Base-by-base conservation (phyloP, 1,139 yeast genomes). In the Hyphopichia buzzinii region DNA sequence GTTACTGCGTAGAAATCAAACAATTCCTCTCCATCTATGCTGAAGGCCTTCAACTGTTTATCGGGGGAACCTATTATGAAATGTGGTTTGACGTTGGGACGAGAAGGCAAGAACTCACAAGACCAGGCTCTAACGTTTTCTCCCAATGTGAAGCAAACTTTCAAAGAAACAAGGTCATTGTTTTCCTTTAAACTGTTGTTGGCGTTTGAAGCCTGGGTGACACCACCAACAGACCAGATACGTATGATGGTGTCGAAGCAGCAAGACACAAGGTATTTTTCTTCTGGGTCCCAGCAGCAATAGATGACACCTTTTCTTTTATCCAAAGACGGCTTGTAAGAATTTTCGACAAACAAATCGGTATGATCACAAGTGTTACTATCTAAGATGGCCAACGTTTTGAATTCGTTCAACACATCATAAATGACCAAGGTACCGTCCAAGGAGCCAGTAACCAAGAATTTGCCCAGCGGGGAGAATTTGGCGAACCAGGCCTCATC, bases 401-500 rank as follows among this genome's bases (percentile, higher is more conserved):
- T 66, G 54, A 80, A 85, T 34, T 73, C 67, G 30, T 76, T 63
- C 4, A 62, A 52, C 1, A 83, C 87, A 52, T 82, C 84, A 63
- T 87, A 87, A 13, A 89, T 67, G 22, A 80, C 64, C 26, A 88
- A 67, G 19, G 73, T 68, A 4, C 81, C 75, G 51, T 87, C 95
- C 15, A 79, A 74, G 8, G 94, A 81, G 0, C 92, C 88, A 0
- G 92, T 77, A 8, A 88, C 95, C 35, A 90, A 63, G 44, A 67
- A 80, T 41, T 69, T 71, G 2, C 97, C 97, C 59, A 76, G 74
- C 29, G 89, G 87, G 3, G 94, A 84, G 53, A 87, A 89, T 41
- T 77, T 77, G 12, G 84, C 69, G 51, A 72, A 83, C 97, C 97
- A 90, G 4, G 87, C 94, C 55, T 90, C 96, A 48, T 84, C 81